Evolutionary conservation across 768 basidiomycete species (phyloP).

Genomic region (Hygrophorus pudorinus): DNA sequence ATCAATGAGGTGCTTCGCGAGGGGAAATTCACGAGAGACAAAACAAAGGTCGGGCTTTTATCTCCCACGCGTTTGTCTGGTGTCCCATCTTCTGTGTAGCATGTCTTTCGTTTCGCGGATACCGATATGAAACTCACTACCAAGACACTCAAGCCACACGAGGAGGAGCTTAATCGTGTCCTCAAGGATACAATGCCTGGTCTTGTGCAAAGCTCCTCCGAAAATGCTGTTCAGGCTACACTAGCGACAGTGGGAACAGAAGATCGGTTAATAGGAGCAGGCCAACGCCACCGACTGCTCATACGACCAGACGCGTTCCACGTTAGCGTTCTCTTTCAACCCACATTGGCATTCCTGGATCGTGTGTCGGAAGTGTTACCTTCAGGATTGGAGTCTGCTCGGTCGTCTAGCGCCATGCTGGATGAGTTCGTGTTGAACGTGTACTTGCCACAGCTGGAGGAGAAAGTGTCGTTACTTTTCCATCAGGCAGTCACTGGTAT

Average conservation of each 20-base stretch:
- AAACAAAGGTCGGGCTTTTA: conserved; percentile 47
- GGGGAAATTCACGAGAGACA: conserved; percentile 71
- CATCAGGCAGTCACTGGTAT: conserved; percentile 75
- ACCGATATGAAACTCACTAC: conserved; percentile 67
- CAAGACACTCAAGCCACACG: conserved; percentile 63
- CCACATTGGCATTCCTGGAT: conserved; percentile 78
- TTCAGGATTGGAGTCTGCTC: conserved; percentile 53
- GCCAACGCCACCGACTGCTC: conserved; percentile 76
- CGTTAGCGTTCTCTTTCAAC: conserved; percentile 89
- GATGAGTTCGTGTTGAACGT: conserved; percentile 91
- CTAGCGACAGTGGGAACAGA: conserved; percentile 55
- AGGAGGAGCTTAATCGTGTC: conserved; percentile 75
- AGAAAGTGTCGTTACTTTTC: conserved; percentile 82
- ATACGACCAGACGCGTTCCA: conserved; percentile 92
- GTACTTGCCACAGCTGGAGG: conserved; percentile 91
- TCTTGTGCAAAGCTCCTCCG: conserved; percentile 62
- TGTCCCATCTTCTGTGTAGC: conserved; percentile 30
- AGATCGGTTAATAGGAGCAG: conserved; percentile 61
- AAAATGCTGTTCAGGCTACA: conserved; percentile 53
- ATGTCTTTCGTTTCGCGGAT: conserved; percentile 86
- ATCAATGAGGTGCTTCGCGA: conserved; percentile 91
- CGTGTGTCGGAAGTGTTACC: conserved; percentile 66
- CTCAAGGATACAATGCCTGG: conserved; percentile 92
- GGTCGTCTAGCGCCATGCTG: conserved; percentile 61
- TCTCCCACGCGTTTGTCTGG: not conserved